phyloP scores from a whole-genome alignment of 805 yeast species.

The Saccharomycopsis sp. region DNA sequence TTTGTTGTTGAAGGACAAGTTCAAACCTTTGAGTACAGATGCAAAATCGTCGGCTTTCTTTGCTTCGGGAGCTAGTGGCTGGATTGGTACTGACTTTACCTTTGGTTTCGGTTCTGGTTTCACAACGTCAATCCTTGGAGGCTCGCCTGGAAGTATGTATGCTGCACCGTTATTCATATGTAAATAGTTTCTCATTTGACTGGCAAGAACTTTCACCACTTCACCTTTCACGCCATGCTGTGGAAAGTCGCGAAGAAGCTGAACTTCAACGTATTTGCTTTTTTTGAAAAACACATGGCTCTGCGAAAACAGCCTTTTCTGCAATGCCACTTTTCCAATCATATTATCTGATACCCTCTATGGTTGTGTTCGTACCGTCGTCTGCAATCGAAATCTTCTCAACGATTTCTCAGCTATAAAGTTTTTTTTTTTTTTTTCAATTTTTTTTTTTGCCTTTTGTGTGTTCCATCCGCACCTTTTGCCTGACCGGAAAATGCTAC shows the following conservation, averaged over 20 bases:
- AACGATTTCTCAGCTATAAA: too few relatives aligned
- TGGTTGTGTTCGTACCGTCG: not conserved
- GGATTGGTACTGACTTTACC: too few relatives aligned
- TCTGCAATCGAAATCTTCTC: not conserved
- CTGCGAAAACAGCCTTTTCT: slow-evolving; percentile 7
- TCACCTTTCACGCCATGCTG: slow-evolving; percentile 62
- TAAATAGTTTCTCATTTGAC: slow-evolving; percentile 71
- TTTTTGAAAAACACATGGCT: slow-evolving; percentile 17
- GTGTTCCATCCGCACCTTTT: too few relatives aligned
- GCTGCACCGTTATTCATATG: slow-evolving; percentile 68
- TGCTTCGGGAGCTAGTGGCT: too few relatives aligned
- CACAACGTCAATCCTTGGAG: slow-evolving; percentile 19
- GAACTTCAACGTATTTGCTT: slow-evolving; percentile 52
- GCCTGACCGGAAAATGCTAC: too few relatives aligned
- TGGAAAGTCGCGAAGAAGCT: slow-evolving; percentile 60
- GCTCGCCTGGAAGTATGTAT: slow-evolving; percentile 37
- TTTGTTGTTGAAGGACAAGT: not conserved
- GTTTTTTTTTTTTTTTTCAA: too few relatives aligned
- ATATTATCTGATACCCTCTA: too few relatives aligned
- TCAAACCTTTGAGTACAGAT: not conserved
- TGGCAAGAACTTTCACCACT: slow-evolving; percentile 65
- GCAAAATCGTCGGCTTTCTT: not conserved
- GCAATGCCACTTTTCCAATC: too few relatives aligned
- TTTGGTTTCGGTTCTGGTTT: not conserved
- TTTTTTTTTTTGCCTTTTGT: too few relatives aligned